phyloP scores from a whole-genome alignment of 129 eudicot species.

The Dittrichia graveolens region DNA sequence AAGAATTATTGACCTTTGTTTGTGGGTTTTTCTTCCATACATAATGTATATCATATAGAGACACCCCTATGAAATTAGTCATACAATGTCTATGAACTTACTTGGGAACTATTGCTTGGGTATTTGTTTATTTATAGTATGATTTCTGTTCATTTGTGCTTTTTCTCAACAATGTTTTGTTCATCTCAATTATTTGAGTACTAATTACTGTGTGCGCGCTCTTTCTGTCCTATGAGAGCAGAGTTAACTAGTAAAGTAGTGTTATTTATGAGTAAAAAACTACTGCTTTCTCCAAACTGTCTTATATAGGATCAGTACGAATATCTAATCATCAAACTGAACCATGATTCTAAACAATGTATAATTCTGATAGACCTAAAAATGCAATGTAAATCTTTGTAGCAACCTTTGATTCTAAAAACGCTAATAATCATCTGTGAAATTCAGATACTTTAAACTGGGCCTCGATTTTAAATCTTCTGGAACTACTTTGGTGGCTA shows the following conservation, averaged over 20 bases:
- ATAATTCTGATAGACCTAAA: not conserved
- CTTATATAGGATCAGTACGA: not conserved
- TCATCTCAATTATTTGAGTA: not conserved
- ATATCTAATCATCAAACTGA: not conserved
- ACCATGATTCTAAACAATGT: not conserved
- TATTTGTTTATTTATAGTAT: constrained; percentile 15
- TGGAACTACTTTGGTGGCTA: not conserved
- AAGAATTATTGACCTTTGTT: constrained; percentile 1
- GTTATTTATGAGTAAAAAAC: too few relatives aligned
- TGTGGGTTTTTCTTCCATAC: constrained; percentile 10
- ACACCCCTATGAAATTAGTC: constrained; percentile 16
- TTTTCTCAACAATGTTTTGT: not conserved
- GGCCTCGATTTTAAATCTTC: not conserved
- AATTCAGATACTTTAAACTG: not conserved
- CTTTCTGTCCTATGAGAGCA: constrained; percentile 3
- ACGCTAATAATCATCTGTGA: not conserved
- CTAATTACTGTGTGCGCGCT: constrained; percentile 11
- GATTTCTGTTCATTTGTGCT: constrained; percentile 21
- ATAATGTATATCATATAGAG: not conserved
- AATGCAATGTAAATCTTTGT: constrained; percentile 2
- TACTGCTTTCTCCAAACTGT: too few relatives aligned
- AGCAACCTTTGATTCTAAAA: not conserved
- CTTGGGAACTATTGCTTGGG: constrained; percentile 2
- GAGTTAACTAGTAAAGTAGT: not conserved
- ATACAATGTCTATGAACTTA: not conserved